Percentiles rank a stretch among this genome's conserved stretches.
phyloP scores from a whole-genome alignment of 2,329 filamentous ascomycete genomes.

The Parascedosporium putredinis region DNA sequence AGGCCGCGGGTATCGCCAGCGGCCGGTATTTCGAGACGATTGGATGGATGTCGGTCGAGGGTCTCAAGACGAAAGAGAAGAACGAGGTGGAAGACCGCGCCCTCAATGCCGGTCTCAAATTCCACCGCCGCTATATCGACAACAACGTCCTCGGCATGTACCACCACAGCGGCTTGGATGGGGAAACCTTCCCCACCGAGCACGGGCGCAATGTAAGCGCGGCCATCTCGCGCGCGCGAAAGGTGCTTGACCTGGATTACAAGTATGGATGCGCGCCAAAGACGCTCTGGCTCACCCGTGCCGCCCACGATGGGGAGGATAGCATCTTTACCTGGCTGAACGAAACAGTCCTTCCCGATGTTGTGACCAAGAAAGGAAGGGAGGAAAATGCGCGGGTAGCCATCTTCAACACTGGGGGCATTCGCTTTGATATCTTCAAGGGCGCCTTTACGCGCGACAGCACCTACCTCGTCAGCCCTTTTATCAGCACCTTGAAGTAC shows the following conservation, averaged over 20 bases:
- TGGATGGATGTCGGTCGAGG: conserved; percentile 81
- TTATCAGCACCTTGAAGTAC: conserved; percentile 67
- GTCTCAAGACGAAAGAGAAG: conserved; percentile 31
- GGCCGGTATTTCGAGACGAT: conserved; percentile 93
- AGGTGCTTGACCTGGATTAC: conserved; percentile 60
- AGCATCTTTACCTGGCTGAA: conserved; percentile 80
- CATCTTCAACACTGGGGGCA: conserved; percentile 78
- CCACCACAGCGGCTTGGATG: conserved; percentile 66
- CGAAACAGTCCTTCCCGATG: conserved; percentile 59
- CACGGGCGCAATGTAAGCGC: conserved; percentile 61
- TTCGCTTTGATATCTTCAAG: conserved; percentile 93
- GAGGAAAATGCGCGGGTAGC: conserved; percentile 56
- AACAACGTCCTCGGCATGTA: conserved; percentile 82
- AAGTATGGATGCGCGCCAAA: conserved; percentile 74
- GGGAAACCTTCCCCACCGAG: conserved; percentile 63
- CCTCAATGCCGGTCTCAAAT: conserved; percentile 37
- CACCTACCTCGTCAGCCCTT: conserved; percentile 79
- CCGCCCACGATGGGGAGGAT: conserved; percentile 58
- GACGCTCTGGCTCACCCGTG: conserved; percentile 72
- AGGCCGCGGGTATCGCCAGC: conserved; percentile 70
- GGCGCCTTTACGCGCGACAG: conserved; percentile 83
- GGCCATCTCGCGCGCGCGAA: conserved; percentile 60
- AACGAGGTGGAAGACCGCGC: conserved; percentile 17
- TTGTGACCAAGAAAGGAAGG: conserved; percentile 47
- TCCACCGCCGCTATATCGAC: conserved; percentile 79